A percentile compares a stretch with the other conserved stretches of the same genome.
phyloP scores from a whole-genome alignment of 306 rosid genomes.

The Ammopiptanthus mongolicus region DNA sequence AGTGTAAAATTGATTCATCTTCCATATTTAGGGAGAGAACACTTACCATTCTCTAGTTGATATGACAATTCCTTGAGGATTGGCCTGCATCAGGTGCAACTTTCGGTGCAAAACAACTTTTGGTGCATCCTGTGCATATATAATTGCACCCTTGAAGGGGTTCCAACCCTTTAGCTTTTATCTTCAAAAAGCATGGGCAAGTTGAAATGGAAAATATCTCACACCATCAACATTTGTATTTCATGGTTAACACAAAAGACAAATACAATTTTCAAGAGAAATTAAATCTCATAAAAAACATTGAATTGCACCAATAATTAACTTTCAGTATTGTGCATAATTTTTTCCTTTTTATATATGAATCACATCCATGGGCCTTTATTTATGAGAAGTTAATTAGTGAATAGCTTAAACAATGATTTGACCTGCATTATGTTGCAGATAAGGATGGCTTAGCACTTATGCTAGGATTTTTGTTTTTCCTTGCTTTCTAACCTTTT shows the following conservation, averaged over 20 bases:
- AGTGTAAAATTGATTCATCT: conserved; percentile 40
- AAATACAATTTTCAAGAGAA: not conserved
- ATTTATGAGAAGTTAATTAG: not conserved
- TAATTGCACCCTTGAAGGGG: conserved; percentile 19
- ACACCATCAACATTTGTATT: conserved; percentile 20
- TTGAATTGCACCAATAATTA: not conserved
- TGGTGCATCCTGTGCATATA: not conserved
- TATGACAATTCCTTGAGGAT: not conserved
- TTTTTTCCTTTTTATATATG: not conserved
- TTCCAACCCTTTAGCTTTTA: conserved; percentile 13
- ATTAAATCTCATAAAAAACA: not conserved
- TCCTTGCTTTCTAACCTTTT: not conserved
- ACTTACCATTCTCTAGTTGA: conserved; percentile 4
- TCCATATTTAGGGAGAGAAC: conserved; percentile 15
- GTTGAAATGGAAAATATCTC: conserved; percentile 26
- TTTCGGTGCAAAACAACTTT: not conserved
- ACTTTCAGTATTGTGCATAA: not conserved
- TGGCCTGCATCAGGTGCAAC: not conserved
- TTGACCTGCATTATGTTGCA: not conserved
- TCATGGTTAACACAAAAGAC: not conserved
- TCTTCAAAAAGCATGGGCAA: not conserved
- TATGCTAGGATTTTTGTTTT: not conserved
- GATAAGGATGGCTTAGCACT: not conserved
- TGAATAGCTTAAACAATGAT: not conserved
- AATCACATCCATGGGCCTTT: not conserved